Evolutionary conservation across 2,329 filamentous ascomycete genomes (phyloP).

Genomic region (Cercospora berteroae): DNA sequence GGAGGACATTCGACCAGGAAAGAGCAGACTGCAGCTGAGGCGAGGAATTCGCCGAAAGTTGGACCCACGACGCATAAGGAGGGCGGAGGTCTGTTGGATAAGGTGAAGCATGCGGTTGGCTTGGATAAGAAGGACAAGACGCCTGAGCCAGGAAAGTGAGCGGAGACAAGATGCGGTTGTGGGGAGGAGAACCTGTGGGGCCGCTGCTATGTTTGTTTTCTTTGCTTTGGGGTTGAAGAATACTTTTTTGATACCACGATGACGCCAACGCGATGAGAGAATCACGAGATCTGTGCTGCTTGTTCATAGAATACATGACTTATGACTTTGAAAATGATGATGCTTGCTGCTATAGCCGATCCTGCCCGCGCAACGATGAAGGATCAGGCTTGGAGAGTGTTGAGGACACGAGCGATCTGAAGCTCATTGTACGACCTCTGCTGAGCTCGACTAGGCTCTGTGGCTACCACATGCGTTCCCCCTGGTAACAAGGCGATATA

Average conservation of each 20-base stretch:
- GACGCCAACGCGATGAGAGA: neutral
- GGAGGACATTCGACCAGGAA: constrained; percentile 45
- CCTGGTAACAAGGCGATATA: no score
- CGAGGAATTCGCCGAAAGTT: neutral
- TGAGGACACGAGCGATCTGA: no score
- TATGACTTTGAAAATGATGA: neutral
- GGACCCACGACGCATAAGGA: neutral
- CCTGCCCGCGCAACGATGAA: neutral
- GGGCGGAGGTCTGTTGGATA: constrained; percentile 41
- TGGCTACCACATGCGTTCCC: no score
- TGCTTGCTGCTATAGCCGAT: neutral
- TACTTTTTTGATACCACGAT: neutral
- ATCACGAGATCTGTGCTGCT: no score
- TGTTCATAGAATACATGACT: neutral
- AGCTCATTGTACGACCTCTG: no score
- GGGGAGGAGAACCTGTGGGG: no score
- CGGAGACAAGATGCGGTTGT: neutral
- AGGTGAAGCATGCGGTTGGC: constrained; percentile 43
- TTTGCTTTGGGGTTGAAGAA: neutral
- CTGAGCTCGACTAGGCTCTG: no score
- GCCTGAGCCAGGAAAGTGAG: constrained; percentile 13
- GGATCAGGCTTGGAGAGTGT: neutral
- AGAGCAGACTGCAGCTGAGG: constrained; percentile 23
- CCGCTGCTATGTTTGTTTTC: neutral
- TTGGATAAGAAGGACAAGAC: constrained; percentile 32